Evolutionary conservation across 768 basidiomycete species (phyloP).

Genomic region (Podaxis pistillaris): DNA sequence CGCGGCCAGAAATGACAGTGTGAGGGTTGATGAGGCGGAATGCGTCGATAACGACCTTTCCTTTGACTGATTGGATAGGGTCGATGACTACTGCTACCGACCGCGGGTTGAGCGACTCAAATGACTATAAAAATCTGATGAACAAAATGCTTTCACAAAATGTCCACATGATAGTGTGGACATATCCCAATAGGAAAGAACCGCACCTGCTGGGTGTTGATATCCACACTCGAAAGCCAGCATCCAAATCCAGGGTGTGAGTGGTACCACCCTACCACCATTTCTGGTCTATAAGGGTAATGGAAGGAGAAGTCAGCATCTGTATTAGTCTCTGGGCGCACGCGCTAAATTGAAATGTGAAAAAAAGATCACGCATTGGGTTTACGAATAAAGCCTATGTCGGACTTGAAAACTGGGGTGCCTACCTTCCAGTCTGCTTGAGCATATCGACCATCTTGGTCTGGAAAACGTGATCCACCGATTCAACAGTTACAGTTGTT

Average conservation of each 20-base stretch:
- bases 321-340: not conserved
- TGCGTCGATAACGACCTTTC: constrained; percentile 98
- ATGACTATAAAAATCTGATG: constrained; percentile 60
- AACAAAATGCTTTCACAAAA: not conserved
- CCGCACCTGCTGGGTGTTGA: constrained; percentile 93
- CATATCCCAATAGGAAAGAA: constrained; percentile 14
- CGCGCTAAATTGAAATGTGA: not conserved
- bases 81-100: constrained; percentile 98
- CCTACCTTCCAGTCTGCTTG: constrained; percentile 96
- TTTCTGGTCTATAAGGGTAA: constrained; percentile 68
- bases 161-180: constrained; percentile 8
- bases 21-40: constrained; percentile 96
- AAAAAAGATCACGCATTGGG: not conserved
- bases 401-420: constrained; percentile 18
- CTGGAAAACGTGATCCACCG: constrained; percentile 98
- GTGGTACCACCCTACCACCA: constrained; percentile 99
- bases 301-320: not conserved
- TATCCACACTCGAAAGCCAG: constrained; percentile 98
- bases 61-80: constrained; percentile 98
- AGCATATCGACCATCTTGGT: constrained; percentile 98
- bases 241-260: constrained; percentile 99
- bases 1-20: constrained; percentile 85
- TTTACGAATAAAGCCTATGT: not conserved
- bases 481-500: constrained; percentile 96
- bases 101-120: constrained; percentile 89